Evolutionary conservation across 768 basidiomycete species (phyloP).

Genomic region (Tubosaeta sp.): DNA sequence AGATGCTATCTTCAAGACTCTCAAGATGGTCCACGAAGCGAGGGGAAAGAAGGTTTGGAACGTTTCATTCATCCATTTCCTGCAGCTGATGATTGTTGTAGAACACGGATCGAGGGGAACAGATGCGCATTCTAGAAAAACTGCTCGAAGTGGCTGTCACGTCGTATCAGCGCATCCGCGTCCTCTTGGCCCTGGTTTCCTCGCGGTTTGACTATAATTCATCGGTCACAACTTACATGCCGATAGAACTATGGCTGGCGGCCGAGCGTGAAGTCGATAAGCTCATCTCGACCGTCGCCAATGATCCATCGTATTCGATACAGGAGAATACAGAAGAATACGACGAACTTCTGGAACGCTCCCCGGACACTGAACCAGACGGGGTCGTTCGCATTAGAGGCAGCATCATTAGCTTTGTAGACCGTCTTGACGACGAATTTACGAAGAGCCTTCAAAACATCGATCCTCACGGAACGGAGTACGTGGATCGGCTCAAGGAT

Average conservation of each 20-base stretch:
- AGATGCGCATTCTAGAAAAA: slow-evolving; percentile 86
- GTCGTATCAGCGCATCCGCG: slow-evolving; percentile 89
- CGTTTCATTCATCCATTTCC: background rate
- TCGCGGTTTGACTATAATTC: slow-evolving; percentile 97
- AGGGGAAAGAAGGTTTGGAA: slow-evolving; percentile 89
- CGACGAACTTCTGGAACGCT: slow-evolving; percentile 82
- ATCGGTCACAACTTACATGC: slow-evolving; percentile 82
- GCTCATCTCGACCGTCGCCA: slow-evolving; percentile 73
- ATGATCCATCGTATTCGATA: slow-evolving; percentile 72
- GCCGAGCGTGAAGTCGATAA: slow-evolving; percentile 88
- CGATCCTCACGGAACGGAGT: slow-evolving; percentile 98
- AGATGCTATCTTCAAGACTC: slow-evolving; percentile 86
- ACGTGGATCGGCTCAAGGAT: slow-evolving; percentile 93
- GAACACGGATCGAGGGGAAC: slow-evolving; percentile 96
- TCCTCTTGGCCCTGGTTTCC: slow-evolving; percentile 89
- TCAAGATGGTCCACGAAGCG: slow-evolving; percentile 88
- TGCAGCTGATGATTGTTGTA: slow-evolving; percentile 31
- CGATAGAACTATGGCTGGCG: slow-evolving; percentile 83
- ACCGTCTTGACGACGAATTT: slow-evolving; percentile 97
- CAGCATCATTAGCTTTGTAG: slow-evolving; percentile 93
- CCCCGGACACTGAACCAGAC: slow-evolving; percentile 63
- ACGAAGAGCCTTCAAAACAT: slow-evolving; percentile 96
- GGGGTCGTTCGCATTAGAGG: slow-evolving; percentile 87
- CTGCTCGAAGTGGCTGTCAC: slow-evolving; percentile 83
- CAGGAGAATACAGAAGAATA: slow-evolving; percentile 89